Evolutionary conservation across 2,329 filamentous ascomycete species (phyloP), one percentile per base, ranked within the genome.

Genomic region (Penicillium griseofulvum): DNA sequence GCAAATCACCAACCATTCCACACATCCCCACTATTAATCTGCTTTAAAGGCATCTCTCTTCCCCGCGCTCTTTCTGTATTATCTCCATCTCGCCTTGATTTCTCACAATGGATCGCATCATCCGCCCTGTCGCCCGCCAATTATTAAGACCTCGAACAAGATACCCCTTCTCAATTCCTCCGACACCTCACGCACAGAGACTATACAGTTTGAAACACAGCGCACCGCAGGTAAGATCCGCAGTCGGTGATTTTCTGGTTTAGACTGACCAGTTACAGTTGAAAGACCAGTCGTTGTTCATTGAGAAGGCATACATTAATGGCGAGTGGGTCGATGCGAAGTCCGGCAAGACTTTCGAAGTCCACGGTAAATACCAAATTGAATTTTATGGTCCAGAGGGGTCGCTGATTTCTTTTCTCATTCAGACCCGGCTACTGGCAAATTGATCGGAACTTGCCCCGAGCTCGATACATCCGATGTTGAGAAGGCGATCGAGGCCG

Each of bases 291-390:
- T 90, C 88, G 24, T 83, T 99, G 57, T 84, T 97, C 68, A 97
- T 95, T 79, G 85, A 87, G 65, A 84, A 92, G 71, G 77, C 86
- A 68, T 97, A 93, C 71, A 87, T 97, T 69, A 93, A 99, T 72
- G 94, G 94, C 68, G 83, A 96, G 82, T 99, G 92, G 90, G 84
- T 95, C 59, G 82, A 83, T 65, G 90, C 93, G 65, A 84, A 86
- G 68, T 96, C 91, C 0, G 90, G 91, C 70, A 87, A 95, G 82
- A 96, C 91, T 43, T 99, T 97, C 74, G 87, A 94, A 71, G 90
- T 97, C 57, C 81, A 84, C 61, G 88, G 86, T 87, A 75, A 61
- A 69, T 36, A 47, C 19, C 9, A 16, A 12, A 34, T 12, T 22
- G 36, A n/a, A 26, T 4, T 12, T n/a, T 10, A 6, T 3, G 16